Evolutionary conservation across 2,329 filamentous ascomycete species (phyloP).

Genomic region (Diaporthe amygdali): DNA sequence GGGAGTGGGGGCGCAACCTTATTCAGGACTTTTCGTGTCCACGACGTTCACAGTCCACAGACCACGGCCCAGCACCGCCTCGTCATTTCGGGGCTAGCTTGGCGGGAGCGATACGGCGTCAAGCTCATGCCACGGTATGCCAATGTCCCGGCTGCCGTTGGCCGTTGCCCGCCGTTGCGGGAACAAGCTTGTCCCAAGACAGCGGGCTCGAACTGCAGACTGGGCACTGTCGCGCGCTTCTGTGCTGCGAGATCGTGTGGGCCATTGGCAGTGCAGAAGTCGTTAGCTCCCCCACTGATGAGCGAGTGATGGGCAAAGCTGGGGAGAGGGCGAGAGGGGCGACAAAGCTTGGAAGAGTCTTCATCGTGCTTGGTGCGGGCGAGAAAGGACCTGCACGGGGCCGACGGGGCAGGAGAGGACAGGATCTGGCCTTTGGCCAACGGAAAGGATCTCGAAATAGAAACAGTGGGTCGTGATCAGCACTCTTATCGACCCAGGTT

Average conservation of each 20-base stretch:
- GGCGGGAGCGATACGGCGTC: constrained; percentile 3
- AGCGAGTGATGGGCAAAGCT: not conserved
- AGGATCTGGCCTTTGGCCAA: constrained; percentile 11
- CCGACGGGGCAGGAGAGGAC: not conserved
- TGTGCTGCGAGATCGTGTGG: constrained; percentile 1
- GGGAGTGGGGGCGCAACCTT: constrained; percentile 24
- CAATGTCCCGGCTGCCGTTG: not conserved
- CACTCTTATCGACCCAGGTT: constrained; percentile 2
- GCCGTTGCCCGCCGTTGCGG: not conserved
- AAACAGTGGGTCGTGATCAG: constrained; percentile 6
- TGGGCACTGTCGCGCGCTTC: not conserved
- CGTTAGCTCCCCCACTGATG: not conserved
- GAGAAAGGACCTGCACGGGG: not conserved
- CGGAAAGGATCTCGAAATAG: constrained; percentile 15
- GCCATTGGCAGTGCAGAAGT: not conserved
- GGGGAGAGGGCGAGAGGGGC: constrained; percentile 2
- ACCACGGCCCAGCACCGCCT: constrained; percentile 10
- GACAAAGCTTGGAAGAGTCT: not conserved
- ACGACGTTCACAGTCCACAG: not conserved
- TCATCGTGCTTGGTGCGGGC: not conserved
- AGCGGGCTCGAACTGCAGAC: not conserved
- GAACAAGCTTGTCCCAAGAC: not conserved
- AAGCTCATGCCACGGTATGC: constrained; percentile 4
- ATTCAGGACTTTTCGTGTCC: constrained; percentile 22
- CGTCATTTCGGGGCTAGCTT: constrained; percentile 17